Evolutionary conservation across 768 basidiomycete species (phyloP).

Genomic region (Collybiopsis confluens): DNA sequence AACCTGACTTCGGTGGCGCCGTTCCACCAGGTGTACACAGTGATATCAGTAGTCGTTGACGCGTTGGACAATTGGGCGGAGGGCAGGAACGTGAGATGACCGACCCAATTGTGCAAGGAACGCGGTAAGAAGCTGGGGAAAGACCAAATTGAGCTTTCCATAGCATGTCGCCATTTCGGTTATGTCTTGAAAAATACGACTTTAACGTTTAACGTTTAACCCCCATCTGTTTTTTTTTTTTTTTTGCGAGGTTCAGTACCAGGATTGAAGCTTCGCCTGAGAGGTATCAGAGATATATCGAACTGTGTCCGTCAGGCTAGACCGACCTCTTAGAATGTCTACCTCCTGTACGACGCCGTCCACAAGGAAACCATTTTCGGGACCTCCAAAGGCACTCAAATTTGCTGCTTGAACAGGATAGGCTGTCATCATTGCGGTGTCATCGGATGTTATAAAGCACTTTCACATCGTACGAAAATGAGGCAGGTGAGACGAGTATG

Average conservation of each 20-base stretch:
- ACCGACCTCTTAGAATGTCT: background rate
- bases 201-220: no score
- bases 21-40: slow-evolving; percentile 15
- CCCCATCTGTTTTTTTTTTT: no score
- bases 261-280: no score
- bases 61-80: background rate
- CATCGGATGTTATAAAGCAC: background rate
- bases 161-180: background rate
- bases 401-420: slow-evolving; percentile 1
- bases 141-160: slow-evolving; percentile 6
- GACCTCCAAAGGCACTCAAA: background rate
- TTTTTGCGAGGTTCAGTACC: no score
- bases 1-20: slow-evolving; percentile 13
- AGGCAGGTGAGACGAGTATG: background rate
- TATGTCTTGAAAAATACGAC: slow-evolving; percentile 1
- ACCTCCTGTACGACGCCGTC: slow-evolving; percentile 4
- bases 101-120: slow-evolving; percentile 3
- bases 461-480: no score
- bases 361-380: background rate
- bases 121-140: background rate
- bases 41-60: background rate
- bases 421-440: background rate
- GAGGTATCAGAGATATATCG: no score
- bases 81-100: slow-evolving; percentile 11
- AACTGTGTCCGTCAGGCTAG: no score